Evolutionary conservation across 1,284 basidiomycete species (phyloP).

Genomic region (Papiliotrema fonsecae): DNA sequence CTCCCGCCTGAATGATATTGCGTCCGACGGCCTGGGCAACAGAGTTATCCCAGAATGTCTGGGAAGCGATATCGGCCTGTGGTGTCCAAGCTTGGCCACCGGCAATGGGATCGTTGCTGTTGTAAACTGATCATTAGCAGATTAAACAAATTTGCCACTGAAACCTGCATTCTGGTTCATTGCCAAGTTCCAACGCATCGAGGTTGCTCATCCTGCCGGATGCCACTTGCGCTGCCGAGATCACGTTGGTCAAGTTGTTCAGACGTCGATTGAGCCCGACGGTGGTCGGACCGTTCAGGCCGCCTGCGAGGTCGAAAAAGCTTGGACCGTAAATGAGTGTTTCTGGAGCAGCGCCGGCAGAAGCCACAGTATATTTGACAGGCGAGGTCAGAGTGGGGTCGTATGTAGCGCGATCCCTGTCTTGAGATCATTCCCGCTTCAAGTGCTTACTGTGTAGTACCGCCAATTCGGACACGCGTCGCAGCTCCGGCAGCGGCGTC

Average conservation of each 20-base stretch:
- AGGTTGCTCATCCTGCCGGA: conserved; percentile 45
- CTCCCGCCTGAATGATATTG: conserved; percentile 50
- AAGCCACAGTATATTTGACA: conserved; percentile 50
- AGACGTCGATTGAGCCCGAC: conserved; percentile 51
- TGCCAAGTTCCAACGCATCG: conserved; percentile 50
- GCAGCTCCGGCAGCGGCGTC: conserved; percentile 43
- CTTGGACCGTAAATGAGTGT: conserved; percentile 48
- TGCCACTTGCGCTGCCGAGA: conserved; percentile 45
- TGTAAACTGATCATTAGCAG: no score
- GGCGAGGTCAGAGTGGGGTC: conserved; percentile 22
- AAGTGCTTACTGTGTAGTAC: conserved; percentile 49
- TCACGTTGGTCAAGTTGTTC: conserved; percentile 48
- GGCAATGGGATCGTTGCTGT: conserved; percentile 36
- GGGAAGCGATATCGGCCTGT: conserved; percentile 43
- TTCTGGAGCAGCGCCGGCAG: conserved; percentile 47
- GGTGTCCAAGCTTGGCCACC: conserved; percentile 43
- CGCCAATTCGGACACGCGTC: conserved; percentile 50
- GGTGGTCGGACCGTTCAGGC: conserved; percentile 47
- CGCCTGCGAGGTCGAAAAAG: conserved; percentile 38
- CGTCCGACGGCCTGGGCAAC: conserved; percentile 20
- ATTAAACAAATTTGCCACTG: not conserved
- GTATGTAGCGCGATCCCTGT: not conserved
- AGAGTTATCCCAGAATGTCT: conserved; percentile 20
- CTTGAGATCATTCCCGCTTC: conserved; percentile 44
- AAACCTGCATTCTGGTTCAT: conserved; percentile 51